Percentiles rank a stretch among this genome's conserved stretches.
These are phyloP conservation scores for Hypoxylon sp. DNA, from an alignment of 2,329 filamentous ascomycete genomes.

Conservation along the genomic window DNA sequence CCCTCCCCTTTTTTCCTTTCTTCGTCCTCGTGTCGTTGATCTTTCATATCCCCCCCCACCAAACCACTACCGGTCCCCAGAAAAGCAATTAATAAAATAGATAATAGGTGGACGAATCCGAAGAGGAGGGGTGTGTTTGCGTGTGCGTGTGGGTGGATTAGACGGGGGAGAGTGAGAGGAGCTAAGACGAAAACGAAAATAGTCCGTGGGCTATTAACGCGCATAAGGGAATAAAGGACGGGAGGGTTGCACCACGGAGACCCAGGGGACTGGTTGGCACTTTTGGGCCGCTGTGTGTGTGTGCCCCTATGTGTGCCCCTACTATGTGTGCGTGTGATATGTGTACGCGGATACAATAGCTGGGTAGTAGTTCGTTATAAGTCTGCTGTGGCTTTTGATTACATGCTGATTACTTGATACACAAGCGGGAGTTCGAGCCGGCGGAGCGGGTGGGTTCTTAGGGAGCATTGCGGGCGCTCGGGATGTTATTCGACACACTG, in stretches of 20 bases:
- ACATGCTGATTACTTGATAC: constrained; percentile 29
- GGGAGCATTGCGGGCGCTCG: constrained; percentile 7
- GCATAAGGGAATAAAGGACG: constrained; percentile 14
- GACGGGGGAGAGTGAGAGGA: constrained; percentile 1
- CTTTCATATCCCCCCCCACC: not conserved
- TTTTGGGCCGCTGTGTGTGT: not conserved
- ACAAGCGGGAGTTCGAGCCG: constrained; percentile 41
- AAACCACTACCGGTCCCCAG: constrained; percentile 1
- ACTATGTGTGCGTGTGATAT: not conserved
- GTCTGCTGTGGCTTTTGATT: constrained; percentile 19
- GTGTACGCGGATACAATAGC: not conserved
- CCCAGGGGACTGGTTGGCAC: constrained; percentile 37
- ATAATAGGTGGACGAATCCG: not conserved
- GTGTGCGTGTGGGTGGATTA: not conserved
- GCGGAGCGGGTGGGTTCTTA: constrained; percentile 29
- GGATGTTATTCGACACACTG: not conserved
- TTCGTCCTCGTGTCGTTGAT: not conserved
- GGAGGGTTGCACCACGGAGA: constrained; percentile 37
- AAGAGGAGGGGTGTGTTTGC: not conserved
- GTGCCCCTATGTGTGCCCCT: not conserved
- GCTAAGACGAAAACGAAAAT: constrained; percentile 14
- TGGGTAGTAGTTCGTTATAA: not conserved
- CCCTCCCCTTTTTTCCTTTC: not conserved
- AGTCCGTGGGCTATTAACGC: constrained; percentile 12
- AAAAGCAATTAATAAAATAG: not conserved